Evolutionary conservation across 2,329 filamentous ascomycete species (phyloP).

Genomic region (Botrytis deweyae): DNA sequence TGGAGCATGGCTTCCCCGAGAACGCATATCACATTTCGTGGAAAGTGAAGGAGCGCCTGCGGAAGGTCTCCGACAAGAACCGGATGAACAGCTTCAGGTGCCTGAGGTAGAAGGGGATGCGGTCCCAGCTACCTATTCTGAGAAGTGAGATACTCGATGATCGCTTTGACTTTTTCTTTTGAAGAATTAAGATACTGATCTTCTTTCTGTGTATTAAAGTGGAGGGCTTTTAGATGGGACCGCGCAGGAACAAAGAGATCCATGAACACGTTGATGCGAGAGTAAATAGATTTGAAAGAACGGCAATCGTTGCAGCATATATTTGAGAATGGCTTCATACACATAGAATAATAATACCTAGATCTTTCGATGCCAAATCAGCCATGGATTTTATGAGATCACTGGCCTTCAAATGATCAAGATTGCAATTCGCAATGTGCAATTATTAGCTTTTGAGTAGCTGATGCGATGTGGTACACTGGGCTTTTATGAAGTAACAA

Average conservation of each 20-base stretch:
- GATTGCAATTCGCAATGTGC: background rate
- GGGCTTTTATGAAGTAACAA: background rate
- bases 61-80: slow-evolving; percentile 9
- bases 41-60: slow-evolving; percentile 17
- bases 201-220: slow-evolving; percentile 10
- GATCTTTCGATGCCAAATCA: background rate
- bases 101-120: slow-evolving; percentile 4
- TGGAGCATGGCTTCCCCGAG: slow-evolving; percentile 18
- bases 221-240: slow-evolving; percentile 7
- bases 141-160: slow-evolving; percentile 20
- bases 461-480: background rate
- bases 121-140: slow-evolving; percentile 8
- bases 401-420: background rate
- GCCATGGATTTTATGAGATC: background rate
- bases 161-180: background rate
- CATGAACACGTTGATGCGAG: background rate
- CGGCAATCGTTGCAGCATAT: background rate
- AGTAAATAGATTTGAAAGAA: background rate
- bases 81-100: background rate
- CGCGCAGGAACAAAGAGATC: background rate
- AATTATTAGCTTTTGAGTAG: background rate
- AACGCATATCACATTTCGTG: slow-evolving; percentile 22
- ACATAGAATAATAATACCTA: background rate
- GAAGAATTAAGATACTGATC: slow-evolving; percentile 11
- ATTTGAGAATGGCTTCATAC: background rate